Evolutionary conservation across 1,139 yeast species (phyloP), one percentile per base, ranked within the genome.

Genomic region (Taphrina flavorubra): DNA sequence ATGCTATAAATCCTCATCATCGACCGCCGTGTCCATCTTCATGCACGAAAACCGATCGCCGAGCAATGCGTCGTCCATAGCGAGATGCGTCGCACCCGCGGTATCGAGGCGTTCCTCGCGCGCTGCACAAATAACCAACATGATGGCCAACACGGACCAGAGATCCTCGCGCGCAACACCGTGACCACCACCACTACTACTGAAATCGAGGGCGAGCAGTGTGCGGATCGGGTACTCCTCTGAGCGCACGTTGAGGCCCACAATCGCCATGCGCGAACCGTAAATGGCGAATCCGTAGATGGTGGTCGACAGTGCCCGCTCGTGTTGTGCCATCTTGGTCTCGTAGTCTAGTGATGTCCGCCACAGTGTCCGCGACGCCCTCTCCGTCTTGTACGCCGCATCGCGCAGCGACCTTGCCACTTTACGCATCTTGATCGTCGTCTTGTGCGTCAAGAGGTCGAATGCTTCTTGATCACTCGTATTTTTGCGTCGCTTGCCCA

Each of bases 61-160:
- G 3, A 44, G 18, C 8, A 13, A 18, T 44, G 1, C n/a, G 18
- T 44, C 47, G 8, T 14, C 47, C 47, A 7, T 1, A 0, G 14
- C 42, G 42, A 44, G 8, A 44, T 16, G 42, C 3, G 34, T 42
- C 3, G 37, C 39, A 36, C 42, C 42, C 1, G 42, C 31, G 11
- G 34, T n/a, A n/a, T 39, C 59, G 16, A 62, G 59, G 7, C 58
- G 31, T 62, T 80, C 82, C 14, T 66, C 72, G 11, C 69, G 77
- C n/a, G 78, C 65, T 8, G 67, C 62, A 40, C 53, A 55, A 37
- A 67, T 39, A 10, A 62, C 51, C 36, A 67, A 49, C 37, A 63
- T 34, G 31, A 67, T 51, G 25, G 66, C 69, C 40, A 67, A 31
- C 37, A 53, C 65, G 10, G 63, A 58, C 69, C 69, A 67, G 44